Evolutionary conservation across 495 filamentous ascomycete genomes (phyloP), one percentile per base, ranked within the genome.

Genomic region (Hamigera avellanea): DNA sequence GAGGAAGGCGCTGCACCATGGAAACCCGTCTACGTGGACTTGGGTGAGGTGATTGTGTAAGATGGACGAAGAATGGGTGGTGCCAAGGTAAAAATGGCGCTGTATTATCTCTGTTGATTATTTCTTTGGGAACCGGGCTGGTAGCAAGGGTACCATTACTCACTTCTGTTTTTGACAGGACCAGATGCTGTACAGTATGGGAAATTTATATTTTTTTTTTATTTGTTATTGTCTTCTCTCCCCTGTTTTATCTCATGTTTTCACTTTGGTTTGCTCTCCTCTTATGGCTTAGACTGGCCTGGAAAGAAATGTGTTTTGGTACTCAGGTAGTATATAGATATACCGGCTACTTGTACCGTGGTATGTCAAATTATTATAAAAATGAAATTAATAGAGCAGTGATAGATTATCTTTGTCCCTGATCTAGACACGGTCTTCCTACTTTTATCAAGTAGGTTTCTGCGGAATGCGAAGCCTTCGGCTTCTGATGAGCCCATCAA

Each of bases 11-110:
- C 69, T 39, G 61, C 57, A 36, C 64, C 67, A 9, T 96, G 86
- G 80, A 80, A 77, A 57, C 81, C 87, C n/a, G 75, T 75, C 15
- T 67, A 89, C 53, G 74, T 98, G 41, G 91, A 98, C 67, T 67
- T 79, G 45, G 91, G 91, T 23, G 91, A 98, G 68, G 73, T 96
- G 40, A 70, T 94, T 60, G 76, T 77, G 44, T 89, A 69, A 67
- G 50, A 48, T 33, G 35, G 16, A 7, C 6, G 16, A 40, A 32
- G 10, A 42, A 15, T 38, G 19, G 19, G 37, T 27, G 35, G 25
- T 35, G 21, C 21, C 5, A 23, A 23, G 21, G 21, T 23, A 34
- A 39, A 34, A 33, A 45, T 31, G 40, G 36, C 42, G 43, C 46
- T 40, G 32, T 46, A 46, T 45, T 46, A 52, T 54, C 32, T 50